These are phyloP conservation scores for Eleusine coracana DNA, from an alignment of 176 grass and related monocot species.

Conservation along the genomic window DNA sequence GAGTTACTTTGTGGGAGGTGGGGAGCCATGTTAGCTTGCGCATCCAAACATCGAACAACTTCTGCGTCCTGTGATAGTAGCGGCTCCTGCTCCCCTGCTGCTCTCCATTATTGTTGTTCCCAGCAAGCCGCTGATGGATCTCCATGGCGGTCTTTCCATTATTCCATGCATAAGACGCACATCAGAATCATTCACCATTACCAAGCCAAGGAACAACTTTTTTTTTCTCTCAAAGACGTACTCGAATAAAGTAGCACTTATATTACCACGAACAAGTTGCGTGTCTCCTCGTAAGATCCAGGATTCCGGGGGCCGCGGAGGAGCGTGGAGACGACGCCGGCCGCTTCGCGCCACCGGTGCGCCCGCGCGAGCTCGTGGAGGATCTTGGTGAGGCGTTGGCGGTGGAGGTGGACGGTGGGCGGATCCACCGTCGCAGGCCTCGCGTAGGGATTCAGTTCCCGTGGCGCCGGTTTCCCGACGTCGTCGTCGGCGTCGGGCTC, in stretches of 20 bases:
- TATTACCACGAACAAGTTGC: conserved; percentile 57
- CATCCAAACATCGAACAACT: conserved; percentile 64
- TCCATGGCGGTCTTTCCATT: conserved; percentile 43
- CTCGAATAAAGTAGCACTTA: background rate
- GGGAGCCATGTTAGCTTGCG: conserved; percentile 45
- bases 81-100: conserved; percentile 8
- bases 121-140: conserved; percentile 50
- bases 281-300: conserved; percentile 38
- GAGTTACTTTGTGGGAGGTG: conserved; percentile 38
- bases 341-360: conserved; percentile 60
- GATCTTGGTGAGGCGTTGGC: conserved; percentile 37
- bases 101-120: background rate
- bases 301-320: conserved; percentile 19
- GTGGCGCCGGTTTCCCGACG: background rate
- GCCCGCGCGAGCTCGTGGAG: conserved; percentile 40
- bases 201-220: background rate
- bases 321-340: conserved; percentile 42
- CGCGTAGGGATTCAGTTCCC: background rate
- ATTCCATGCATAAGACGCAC: too few species aligned
- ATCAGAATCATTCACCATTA: conserved; percentile 13
- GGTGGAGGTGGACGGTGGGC: conserved; percentile 39
- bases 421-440: background rate
- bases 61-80: conserved; percentile 49
- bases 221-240: too few species aligned
- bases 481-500: conserved; percentile 6